These are phyloP conservation scores for Argentina anserina DNA, from an alignment of 306 rosid genomes.

Conservation along the genomic window DNA sequence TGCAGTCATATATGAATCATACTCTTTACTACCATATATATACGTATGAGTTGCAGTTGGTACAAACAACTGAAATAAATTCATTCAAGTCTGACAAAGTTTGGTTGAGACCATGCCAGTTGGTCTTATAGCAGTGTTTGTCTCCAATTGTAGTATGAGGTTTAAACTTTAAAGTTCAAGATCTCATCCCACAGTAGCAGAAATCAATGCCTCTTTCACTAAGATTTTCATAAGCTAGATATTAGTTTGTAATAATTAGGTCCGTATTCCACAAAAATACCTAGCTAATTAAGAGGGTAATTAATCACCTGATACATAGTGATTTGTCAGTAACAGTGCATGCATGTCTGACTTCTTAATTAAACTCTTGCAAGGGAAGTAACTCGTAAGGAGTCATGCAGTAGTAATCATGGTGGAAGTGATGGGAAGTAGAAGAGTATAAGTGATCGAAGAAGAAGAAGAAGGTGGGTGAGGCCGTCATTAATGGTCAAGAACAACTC, in stretches of 20 bases:
- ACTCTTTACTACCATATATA: background rate
- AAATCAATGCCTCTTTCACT: background rate
- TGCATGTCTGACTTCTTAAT: background rate
- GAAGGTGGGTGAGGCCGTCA: background rate
- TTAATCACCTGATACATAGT: background rate
- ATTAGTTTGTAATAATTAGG: background rate
- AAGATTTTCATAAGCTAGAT: too few relatives aligned
- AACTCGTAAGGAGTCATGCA: background rate
- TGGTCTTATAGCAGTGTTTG: background rate
- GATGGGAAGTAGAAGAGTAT: constrained; percentile 2
- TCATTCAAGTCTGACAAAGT: too few relatives aligned
- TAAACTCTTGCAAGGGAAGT: background rate
- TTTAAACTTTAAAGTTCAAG: background rate
- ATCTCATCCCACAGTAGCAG: background rate
- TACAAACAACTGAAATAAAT: too few relatives aligned
- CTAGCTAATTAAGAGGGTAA: too few relatives aligned
- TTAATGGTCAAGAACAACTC: background rate
- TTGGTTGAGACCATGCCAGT: too few relatives aligned
- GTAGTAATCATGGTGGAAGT: background rate
- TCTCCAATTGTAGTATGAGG: background rate
- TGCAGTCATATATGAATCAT: too few relatives aligned
- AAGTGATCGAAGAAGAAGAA: background rate
- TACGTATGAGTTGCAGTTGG: too few relatives aligned
- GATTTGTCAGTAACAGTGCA: background rate
- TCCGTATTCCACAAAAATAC: background rate